phyloP scores from a whole-genome alignment of 2,329 filamentous ascomycete species.

The Xylariaceae sp. region DNA sequence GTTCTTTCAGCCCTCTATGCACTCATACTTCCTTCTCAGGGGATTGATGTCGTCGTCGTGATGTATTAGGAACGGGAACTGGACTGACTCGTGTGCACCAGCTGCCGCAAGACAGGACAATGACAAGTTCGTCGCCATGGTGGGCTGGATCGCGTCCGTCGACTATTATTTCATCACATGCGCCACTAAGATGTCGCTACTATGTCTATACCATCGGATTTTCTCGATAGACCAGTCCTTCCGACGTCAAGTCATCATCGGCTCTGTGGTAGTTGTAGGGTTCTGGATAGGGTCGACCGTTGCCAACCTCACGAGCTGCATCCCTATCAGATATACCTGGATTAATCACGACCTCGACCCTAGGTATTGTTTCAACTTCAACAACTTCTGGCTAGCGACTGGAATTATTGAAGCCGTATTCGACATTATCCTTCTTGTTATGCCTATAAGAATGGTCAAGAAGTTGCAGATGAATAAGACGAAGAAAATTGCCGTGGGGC shows the following conservation, averaged over 20 bases:
- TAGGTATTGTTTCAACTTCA: constrained; percentile 22
- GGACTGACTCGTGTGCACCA: too few relatives aligned
- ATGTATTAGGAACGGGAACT: too few relatives aligned
- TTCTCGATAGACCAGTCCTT: constrained; percentile 25
- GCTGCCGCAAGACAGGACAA: too few relatives aligned
- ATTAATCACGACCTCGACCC: constrained; percentile 15
- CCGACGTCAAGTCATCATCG: constrained; percentile 19
- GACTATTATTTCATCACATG: constrained; percentile 29
- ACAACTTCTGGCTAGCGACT: constrained; percentile 16
- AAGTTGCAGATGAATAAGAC: constrained; percentile 9
- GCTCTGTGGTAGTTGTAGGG: constrained; percentile 13
- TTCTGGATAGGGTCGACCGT: constrained; percentile 23
- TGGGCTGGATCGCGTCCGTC: constrained; percentile 21
- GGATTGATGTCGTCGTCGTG: too few relatives aligned
- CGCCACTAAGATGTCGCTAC: constrained; percentile 30
- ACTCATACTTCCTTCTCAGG: too few relatives aligned
- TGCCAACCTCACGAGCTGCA: constrained; percentile 22
- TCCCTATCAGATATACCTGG: constrained; percentile 20
- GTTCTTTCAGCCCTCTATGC: too few relatives aligned
- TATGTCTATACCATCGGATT: constrained; percentile 31
- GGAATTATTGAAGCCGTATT: constrained; percentile 17
- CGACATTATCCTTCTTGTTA: constrained; percentile 16
- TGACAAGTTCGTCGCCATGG: too few relatives aligned
- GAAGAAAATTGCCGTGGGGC: constrained; percentile 18
- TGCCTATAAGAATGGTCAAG: constrained; percentile 17